Percentiles rank a stretch among this genome's conserved stretches.
Evolutionary conservation across 2,329 filamentous ascomycete species (phyloP).

Genomic region (Diaporthe aspalathi): DNA sequence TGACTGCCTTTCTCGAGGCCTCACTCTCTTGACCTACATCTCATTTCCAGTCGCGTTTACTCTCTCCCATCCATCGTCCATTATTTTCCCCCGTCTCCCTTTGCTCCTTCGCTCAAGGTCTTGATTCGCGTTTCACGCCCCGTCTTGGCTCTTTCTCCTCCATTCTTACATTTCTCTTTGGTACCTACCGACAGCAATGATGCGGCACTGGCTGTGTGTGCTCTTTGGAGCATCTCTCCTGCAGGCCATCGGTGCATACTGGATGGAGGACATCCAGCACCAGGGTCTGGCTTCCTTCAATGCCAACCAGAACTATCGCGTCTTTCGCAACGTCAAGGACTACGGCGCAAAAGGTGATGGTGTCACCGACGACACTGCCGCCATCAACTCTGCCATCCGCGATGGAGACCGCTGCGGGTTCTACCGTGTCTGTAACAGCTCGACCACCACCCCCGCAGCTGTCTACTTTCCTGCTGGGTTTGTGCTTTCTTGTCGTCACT

Average conservation of each 20-base stretch:
- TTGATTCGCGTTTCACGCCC: not conserved
- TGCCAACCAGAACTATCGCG: conserved; percentile 52
- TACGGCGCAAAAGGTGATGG: conserved; percentile 56
- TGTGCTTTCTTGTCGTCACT: not conserved
- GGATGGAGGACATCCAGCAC: conserved; percentile 59
- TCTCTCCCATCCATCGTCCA: not conserved
- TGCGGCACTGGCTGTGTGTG: not conserved
- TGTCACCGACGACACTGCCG: conserved; percentile 65
- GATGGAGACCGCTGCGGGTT: conserved; percentile 57
- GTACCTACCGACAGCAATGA: not conserved
- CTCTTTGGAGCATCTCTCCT: conserved; percentile 36
- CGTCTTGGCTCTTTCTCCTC: not conserved
- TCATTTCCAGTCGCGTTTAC: not conserved
- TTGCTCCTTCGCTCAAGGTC: not conserved
- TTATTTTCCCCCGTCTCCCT: no score
- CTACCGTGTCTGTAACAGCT: conserved; percentile 48
- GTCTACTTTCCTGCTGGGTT: conserved; percentile 47
- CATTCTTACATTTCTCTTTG: conserved; percentile 2
- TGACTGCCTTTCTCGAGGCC: not conserved
- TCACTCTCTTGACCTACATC: not conserved
- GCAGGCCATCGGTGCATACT: conserved; percentile 46
- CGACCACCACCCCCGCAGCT: conserved; percentile 45
- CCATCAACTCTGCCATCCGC: conserved; percentile 62
- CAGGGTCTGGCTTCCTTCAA: conserved; percentile 62
- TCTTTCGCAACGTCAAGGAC: conserved; percentile 62